phyloP scores from a whole-genome alignment of 768 basidiomycete species.

The Phlebiopsis flavidoalba region DNA sequence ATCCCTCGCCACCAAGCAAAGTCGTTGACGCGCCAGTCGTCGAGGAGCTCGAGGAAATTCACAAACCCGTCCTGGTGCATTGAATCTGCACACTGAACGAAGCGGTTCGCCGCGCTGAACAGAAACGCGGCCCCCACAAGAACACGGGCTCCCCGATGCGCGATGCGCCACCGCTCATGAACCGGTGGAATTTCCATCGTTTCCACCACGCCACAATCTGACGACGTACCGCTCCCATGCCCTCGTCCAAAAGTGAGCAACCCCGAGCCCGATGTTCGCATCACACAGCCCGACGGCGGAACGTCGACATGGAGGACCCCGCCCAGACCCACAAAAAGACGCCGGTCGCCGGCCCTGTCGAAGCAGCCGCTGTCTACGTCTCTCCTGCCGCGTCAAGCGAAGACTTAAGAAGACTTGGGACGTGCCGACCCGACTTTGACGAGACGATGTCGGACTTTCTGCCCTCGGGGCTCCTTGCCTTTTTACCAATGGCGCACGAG shows the following conservation, averaged over 20 bases:
- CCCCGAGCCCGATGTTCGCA: background rate
- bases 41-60: conserved; percentile 8
- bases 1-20: too few relatives aligned
- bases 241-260: background rate
- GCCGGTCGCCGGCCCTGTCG: conserved; percentile 6
- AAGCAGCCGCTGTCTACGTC: conserved; percentile 7
- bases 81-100: conserved; percentile 2
- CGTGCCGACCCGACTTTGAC: background rate
- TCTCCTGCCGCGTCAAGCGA: background rate
- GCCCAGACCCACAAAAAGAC: background rate
- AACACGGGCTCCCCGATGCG: background rate
- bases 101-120: background rate
- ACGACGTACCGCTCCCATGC: background rate
- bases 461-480: conserved; percentile 7
- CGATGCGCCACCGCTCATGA: background rate
- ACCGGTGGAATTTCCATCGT: background rate
- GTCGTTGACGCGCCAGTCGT: background rate
- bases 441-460: conserved; percentile 3
- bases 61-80: conserved; percentile 8
- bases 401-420: too few relatives aligned
- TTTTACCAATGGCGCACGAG: background rate
- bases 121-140: background rate
- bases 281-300: background rate
- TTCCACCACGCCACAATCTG: background rate
- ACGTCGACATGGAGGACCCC: background rate